Evolutionary conservation across 2,329 filamentous ascomycete genomes (phyloP), one percentile per base, ranked within the genome.

Genomic region (Cytospora piceicola): DNA sequence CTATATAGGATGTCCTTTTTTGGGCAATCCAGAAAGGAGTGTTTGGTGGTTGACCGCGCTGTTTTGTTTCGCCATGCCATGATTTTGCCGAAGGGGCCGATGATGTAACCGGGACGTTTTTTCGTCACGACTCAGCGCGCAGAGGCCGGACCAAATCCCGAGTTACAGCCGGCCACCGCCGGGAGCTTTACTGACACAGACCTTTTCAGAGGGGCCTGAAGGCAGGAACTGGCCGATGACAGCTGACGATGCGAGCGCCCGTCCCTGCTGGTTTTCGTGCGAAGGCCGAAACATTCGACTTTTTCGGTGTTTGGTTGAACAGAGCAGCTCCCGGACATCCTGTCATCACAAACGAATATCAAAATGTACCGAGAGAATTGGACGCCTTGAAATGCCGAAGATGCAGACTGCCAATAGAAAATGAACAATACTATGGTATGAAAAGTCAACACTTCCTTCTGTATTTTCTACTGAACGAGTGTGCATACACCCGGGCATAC

Each of bases 121-220:
- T n/a, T 29, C 20, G 30, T 49, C 36, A 34, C 34, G 51, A 56
- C 51, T 39, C 59, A 42, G 24, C 14, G 20, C 14, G 17, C 54
- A 64, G 56, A 64, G 42, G 46, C 62, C 62, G 56, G 62, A 64
- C 55, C 56, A 60, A 32, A 58, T 55, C 55, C 62, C 62, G 62
- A 64, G 36, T 32, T 64, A 64, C 56, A 49, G 15, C 62, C 55
- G 55, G 24, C 27, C 53, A 54, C 53, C 6, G 60, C 52, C 32
- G 52, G 36, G 15, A 42, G 39, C 17, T 12, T n/a, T 3, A 8
- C 39, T 42, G 39, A n/a, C 24, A 15, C 24, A 22, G 36, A 29
- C 59, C 20, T 11, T 17, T 20, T 6, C 17, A 42, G 39, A 12
- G 32, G 32, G 9, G 12, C 32, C 12, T 9, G 32, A 34, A 34